Evolutionary conservation across 2,329 filamentous ascomycete species (phyloP), one percentile per base, ranked within the genome.

Genomic region (Penicillium sp.): DNA sequence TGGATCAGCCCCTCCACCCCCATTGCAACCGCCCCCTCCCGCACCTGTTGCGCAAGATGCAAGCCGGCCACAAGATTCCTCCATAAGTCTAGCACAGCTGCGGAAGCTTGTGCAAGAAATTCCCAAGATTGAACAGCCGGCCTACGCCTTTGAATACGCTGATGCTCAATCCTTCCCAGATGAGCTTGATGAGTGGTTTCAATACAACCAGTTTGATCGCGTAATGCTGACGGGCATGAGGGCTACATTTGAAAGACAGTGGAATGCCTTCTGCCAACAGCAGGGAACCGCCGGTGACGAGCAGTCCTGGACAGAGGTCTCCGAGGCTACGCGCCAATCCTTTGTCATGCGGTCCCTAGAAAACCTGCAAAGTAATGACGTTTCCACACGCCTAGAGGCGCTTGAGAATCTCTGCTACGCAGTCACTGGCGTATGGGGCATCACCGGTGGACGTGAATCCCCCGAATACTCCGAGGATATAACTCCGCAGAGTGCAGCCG

Each of bases 171-270:
- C 82, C 0, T 85, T 95, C 59, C 82, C 87, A 13, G 88, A 93
- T 54, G 93, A 98, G 73, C 77, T 98, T 41, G 89, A 97, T 65
- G 93, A 98, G 72, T 98, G 93, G 93, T 98, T 98, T 69, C 83
- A 85, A 45, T 96, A 97, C 70, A 86, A 86, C 59, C 84, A 89
- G 53, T 86, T 87, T 69, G 90, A 97, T 65, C 87, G 88, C 71
- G 79, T 85, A 40, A 84, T 90, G 61, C 75, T 96, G 42, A 79
- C 86, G 45, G 81, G 84, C 45, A 84, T 87, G 18, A 87, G 88
- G 62, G 77, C 82, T 34, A 83, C 84, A 2, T 97, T 95, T 63
- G 81, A 90, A 54, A 80, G 82, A 64, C 80, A 84, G 62, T 95
- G 88, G 88, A 71, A 78, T 58, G 74, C 77, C 24, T 77, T 80